These are phyloP conservation scores for Xerophyta viscosa DNA, from an alignment of 106 monocot genomes.

Conservation along the genomic window DNA sequence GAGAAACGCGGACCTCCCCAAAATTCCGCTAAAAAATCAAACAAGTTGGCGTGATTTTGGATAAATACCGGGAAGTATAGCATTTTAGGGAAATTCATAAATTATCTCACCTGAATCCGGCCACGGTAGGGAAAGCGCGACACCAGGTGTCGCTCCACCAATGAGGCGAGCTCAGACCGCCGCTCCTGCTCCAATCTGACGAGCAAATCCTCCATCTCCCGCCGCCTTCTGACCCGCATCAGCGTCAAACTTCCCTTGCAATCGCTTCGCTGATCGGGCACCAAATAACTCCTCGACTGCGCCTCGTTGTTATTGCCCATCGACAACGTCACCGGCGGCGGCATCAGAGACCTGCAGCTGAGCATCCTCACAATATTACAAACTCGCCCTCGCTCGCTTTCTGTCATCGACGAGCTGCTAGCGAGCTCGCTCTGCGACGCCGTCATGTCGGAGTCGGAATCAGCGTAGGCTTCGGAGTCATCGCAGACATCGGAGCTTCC, in stretches of 20 bases:
- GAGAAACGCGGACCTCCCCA: too few relatives aligned
- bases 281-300: not conserved
- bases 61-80: too few relatives aligned
- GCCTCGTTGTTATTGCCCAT: constrained; percentile 6
- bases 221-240: constrained; percentile 28
- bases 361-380: constrained; percentile 21
- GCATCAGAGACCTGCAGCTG: not conserved
- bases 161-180: constrained; percentile 25
- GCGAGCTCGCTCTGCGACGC: not conserved
- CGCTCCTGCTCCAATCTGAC: constrained; percentile 36
- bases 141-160: constrained; percentile 28
- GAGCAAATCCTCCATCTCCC: constrained; percentile 38
- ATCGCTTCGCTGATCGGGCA: not conserved
- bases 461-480: constrained; percentile 11
- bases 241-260: not conserved
- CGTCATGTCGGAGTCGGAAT: constrained; percentile 16
- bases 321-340: not conserved
- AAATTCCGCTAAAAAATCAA: too few relatives aligned
- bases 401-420: not conserved
- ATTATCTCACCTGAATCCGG: constrained; percentile 56
- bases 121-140: constrained; percentile 58
- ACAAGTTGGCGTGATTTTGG: too few relatives aligned
- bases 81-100: not conserved
- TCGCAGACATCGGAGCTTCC: constrained; percentile 9
- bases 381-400: constrained; percentile 21